Percentiles rank a stretch among this genome's conserved stretches.
phyloP scores from a whole-genome alignment of 2,329 filamentous ascomycete genomes.

The Sporothrix inflata region DNA sequence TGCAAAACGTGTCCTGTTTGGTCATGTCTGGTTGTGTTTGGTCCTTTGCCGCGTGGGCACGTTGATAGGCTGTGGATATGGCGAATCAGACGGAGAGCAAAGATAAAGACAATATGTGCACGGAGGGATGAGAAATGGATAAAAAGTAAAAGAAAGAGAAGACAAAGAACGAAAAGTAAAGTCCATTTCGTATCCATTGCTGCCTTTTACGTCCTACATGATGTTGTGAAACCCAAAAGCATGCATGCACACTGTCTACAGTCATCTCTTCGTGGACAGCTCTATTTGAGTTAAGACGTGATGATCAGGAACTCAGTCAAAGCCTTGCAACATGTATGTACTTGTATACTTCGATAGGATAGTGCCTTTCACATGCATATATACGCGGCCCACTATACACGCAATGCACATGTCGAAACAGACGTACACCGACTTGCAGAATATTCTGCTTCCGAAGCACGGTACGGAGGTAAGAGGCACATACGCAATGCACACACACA shows the following conservation, averaged over 20 bases:
- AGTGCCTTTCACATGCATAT: background rate
- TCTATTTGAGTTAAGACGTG: background rate
- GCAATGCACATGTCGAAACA: background rate
- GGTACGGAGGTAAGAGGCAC: background rate
- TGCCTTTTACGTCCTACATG: background rate
- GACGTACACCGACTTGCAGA: background rate
- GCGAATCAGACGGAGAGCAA: background rate
- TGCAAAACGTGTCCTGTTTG: slow-evolving; percentile 5
- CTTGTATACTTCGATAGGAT: background rate
- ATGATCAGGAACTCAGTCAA: background rate
- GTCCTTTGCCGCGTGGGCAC: background rate
- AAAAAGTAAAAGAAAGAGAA: background rate
- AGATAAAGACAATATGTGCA: background rate
- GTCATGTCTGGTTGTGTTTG: background rate
- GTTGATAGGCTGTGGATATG: background rate
- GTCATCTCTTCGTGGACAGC: background rate
- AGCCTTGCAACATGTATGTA: background rate
- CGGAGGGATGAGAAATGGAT: background rate
- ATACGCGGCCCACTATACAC: background rate
- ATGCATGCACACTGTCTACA: background rate
- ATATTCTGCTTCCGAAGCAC: background rate
- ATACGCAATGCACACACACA: slow-evolving; percentile 4
- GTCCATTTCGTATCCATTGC: background rate
- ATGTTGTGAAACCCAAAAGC: background rate
- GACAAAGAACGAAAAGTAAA: background rate